These are phyloP conservation scores for Lonicera japonica DNA, from an alignment of 129 eudicot genomes.

Conservation along the genomic window DNA sequence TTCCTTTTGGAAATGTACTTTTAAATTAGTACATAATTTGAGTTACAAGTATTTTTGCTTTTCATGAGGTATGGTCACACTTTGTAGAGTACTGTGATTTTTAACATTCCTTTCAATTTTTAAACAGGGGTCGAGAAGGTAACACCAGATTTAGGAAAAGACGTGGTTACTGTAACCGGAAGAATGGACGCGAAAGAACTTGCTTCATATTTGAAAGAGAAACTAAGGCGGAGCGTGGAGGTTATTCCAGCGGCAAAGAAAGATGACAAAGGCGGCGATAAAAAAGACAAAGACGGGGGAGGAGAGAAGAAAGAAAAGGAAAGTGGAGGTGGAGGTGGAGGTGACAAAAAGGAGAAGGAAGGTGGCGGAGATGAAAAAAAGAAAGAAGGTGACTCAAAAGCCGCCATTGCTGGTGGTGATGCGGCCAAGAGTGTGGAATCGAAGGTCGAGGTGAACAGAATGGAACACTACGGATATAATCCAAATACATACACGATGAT, in stretches of 20 bases:
- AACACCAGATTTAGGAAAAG: constrained; percentile 29
- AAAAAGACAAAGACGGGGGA: constrained; percentile 10
- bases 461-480: constrained; percentile 35
- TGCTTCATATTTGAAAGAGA: constrained; percentile 33
- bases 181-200: constrained; percentile 53
- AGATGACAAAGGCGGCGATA: constrained; percentile 31
- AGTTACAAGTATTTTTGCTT: too few relatives aligned
- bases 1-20: too few relatives aligned
- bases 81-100: too few relatives aligned
- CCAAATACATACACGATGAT: constrained; percentile 29
- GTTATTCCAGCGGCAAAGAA: constrained; percentile 39
- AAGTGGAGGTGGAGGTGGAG: constrained; percentile 24
- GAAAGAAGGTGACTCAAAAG: constrained; percentile 16
- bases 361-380: constrained; percentile 21
- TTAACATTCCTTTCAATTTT: neutral
- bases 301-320: constrained; percentile 18
- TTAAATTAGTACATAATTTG: too few relatives aligned
- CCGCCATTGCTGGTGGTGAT: constrained; percentile 21
- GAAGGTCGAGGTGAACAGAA: constrained; percentile 41
- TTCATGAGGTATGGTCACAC: too few relatives aligned
- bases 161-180: constrained; percentile 46
- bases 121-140: constrained; percentile 48
- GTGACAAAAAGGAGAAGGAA: constrained; percentile 21
- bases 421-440: constrained; percentile 28
- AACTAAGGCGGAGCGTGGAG: constrained; percentile 42